These are phyloP conservation scores for Calonectria pauciramosa DNA, from an alignment of 2,329 filamentous ascomycete species.

Conservation along the genomic window DNA sequence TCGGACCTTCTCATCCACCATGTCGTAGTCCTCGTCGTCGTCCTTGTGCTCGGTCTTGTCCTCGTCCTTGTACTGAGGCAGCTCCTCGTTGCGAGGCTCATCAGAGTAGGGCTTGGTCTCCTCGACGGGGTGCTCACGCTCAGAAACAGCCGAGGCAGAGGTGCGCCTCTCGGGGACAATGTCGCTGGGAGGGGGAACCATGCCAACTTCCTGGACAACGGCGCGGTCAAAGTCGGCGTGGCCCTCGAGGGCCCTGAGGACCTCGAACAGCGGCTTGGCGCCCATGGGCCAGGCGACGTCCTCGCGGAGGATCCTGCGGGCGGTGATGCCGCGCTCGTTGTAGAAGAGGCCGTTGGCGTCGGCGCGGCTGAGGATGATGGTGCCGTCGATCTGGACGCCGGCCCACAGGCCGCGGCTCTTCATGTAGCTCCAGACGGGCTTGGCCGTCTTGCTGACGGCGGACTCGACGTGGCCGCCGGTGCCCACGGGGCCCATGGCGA, in stretches of 20 bases:
- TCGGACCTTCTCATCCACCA: constrained; percentile 45
- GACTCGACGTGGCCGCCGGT: constrained; percentile 71
- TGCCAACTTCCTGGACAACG: constrained; percentile 46
- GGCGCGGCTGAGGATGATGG: constrained; percentile 79
- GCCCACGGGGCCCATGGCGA: constrained; percentile 71
- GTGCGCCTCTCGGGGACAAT: constrained; percentile 48
- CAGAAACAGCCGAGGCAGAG: neutral
- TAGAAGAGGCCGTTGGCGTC: constrained; percentile 88
- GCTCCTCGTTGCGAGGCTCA: constrained; percentile 38
- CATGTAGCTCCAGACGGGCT: constrained; percentile 84
- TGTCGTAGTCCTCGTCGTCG: constrained; percentile 32
- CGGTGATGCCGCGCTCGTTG: constrained; percentile 63
- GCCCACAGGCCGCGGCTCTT: constrained; percentile 86
- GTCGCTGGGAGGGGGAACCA: constrained; percentile 37
- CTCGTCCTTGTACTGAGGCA: constrained; percentile 32
- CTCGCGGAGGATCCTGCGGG: constrained; percentile 52
- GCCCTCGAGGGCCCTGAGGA: constrained; percentile 56
- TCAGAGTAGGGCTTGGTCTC: constrained; percentile 27
- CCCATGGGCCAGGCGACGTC: constrained; percentile 57
- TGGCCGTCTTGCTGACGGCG: constrained; percentile 49
- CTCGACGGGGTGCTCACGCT: neutral
- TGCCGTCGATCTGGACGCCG: constrained; percentile 85
- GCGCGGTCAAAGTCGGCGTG: constrained; percentile 41
- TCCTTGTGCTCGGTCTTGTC: constrained; percentile 39
- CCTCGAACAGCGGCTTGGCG: constrained; percentile 54